A percentile compares a stretch with the other conserved stretches of the same genome.
Evolutionary conservation across 2,329 filamentous ascomycete genomes (phyloP).

Genomic region (Pezicula neosporulosa): DNA sequence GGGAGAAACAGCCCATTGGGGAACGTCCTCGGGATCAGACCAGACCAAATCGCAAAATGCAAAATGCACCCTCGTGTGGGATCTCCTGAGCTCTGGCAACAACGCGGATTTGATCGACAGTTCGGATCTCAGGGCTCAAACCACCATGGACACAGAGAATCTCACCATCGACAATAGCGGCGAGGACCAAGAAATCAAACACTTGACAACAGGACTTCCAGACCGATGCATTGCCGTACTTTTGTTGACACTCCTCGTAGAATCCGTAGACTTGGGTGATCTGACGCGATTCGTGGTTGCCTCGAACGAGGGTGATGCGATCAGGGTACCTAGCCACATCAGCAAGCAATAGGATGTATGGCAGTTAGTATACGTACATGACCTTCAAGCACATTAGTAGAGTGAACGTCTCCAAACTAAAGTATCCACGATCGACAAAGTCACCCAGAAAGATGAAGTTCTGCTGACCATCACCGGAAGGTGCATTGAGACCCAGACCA

Average conservation of each 20-base stretch:
- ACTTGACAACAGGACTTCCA: conserved; percentile 80
- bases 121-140: conserved; percentile 69
- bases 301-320: conserved; percentile 68
- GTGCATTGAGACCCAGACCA: conserved; percentile 31
- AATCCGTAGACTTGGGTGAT: conserved; percentile 79
- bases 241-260: conserved; percentile 74
- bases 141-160: conserved; percentile 72
- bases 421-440: conserved; percentile 73
- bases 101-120: conserved; percentile 71
- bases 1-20: conserved; percentile 67
- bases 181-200: conserved; percentile 73
- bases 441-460: conserved; percentile 73
- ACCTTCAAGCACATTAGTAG: conserved; percentile 70
- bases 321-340: conserved; percentile 57
- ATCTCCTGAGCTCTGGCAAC: conserved; percentile 74
- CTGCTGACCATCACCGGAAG: conserved; percentile 52
- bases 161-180: conserved; percentile 70
- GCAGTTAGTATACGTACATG: conserved; percentile 44
- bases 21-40: conserved; percentile 71
- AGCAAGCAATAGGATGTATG: conserved; percentile 2
- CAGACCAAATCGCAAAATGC: conserved; percentile 74
- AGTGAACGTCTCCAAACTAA: conserved; percentile 71
- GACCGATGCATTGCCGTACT: conserved; percentile 74
- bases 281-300: conserved; percentile 74
- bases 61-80: conserved; percentile 74